Conservation (phyloP, 208 protist genomes). For the Entamoeba invadens region DNA sequence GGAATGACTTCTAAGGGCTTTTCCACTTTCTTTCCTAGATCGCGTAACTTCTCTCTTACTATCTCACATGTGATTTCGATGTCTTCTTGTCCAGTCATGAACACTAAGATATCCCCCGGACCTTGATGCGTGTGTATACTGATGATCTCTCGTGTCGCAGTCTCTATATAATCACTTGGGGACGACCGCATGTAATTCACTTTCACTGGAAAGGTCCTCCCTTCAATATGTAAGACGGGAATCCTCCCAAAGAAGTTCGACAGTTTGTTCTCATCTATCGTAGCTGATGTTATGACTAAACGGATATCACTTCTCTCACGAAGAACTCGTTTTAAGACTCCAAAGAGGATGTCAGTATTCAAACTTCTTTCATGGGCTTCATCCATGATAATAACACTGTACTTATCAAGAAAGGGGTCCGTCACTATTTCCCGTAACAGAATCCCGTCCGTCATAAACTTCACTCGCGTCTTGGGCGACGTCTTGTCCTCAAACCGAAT, state of each 20-base stretch:
- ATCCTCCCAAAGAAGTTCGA: conserved; percentile 68
- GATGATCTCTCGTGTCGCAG: conserved; percentile 47
- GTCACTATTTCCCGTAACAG: conserved; percentile 80
- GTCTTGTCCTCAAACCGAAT: conserved; percentile 88
- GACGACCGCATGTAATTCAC: background rate
- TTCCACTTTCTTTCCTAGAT: background rate
- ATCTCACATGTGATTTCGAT: conserved; percentile 65
- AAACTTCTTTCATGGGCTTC: conserved; percentile 59
- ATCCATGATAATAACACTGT: conserved; percentile 94
- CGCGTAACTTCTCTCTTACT: conserved; percentile 20
- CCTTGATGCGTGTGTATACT: conserved; percentile 44
- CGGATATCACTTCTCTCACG: conserved; percentile 61
- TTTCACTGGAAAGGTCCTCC: conserved; percentile 40
- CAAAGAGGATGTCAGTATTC: conserved; percentile 73
- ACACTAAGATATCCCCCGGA: conserved; percentile 94
- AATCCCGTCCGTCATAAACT: conserved; percentile 96
- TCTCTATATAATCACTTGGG: conserved; percentile 76
- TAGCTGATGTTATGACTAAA: conserved; percentile 87
- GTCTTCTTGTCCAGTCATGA: conserved; percentile 97
- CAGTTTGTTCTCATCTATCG: conserved; percentile 83
- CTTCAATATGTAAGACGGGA: conserved; percentile 60
- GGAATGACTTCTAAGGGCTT: conserved; percentile 42
- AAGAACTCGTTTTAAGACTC: conserved; percentile 64
- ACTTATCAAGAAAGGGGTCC: conserved; percentile 68
- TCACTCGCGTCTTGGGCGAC: conserved; percentile 57